Base-by-base conservation (phyloP, 495 filamentous ascomycete species). In the Physcia stellaris region DNA sequence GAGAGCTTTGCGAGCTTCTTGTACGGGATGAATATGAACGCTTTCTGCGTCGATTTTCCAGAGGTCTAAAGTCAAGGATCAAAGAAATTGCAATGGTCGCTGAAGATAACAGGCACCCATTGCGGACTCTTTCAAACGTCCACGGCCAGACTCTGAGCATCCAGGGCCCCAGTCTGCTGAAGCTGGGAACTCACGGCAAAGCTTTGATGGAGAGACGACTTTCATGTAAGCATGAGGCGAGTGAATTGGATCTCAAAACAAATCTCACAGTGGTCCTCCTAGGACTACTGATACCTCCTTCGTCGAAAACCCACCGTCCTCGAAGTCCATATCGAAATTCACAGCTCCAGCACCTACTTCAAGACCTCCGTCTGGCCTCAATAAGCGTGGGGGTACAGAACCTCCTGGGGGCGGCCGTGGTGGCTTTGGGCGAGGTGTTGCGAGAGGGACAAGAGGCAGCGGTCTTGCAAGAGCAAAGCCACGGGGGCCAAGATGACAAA, bases 11-110 rank as follows among this genome's bases (percentile, higher is more conserved):
- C 87, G 0, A 83, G 77, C 52, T 96, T 98, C 48, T 53, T 98
- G 37, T 96, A 96, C 45, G 90, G 90, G 3, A 54, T 98, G 57
- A 95, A 96, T 49, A 92, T 98, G 84, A 96, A 95, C 59, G 90
- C 92, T 4, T 98, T 95, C 53, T 98, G 90, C 56, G 87, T 96
- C 26, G 90, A 96, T 61, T 96, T 96, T 55, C 83, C 86, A 0
- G 92, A 98, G 74, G 86, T 87, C 63, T 39, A 50, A 19, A 30
- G 29, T 6, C n/a, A 12, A 26, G 2, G 15, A 26, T 24, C 19
- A 11, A 15, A 10, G 18, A 20, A 20, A 4, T 11, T 9, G 11
- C 18, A 6, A 23, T 16, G 27, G 15, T 40, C 20, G 40, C 24
- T 15, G n/a, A 26, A 29, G 20, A 6, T 15, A 5, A 24, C 41